A percentile compares a stretch with the other conserved stretches of the same genome.
Evolutionary conservation across 2,329 filamentous ascomycete species (phyloP).

Genomic region (Fusarium fracticaudum): DNA sequence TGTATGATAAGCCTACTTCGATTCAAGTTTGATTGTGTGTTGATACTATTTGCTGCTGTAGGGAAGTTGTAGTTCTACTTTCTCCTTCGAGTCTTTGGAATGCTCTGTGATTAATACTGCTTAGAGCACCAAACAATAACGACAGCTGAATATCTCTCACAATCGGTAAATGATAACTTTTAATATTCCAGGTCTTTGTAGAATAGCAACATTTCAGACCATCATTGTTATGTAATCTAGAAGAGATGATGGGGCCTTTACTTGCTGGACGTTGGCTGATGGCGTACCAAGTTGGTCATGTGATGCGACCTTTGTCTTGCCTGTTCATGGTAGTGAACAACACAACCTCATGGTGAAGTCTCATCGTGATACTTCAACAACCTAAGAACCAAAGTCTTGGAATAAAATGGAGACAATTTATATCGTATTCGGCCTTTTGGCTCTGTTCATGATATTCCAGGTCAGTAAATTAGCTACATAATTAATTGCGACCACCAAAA

Average conservation of each 20-base stretch:
- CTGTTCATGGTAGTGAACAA: background rate
- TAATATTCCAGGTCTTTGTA: too few relatives aligned
- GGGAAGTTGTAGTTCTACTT: fast-evolving
- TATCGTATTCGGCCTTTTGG: constrained; percentile 30
- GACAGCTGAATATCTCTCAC: background rate
- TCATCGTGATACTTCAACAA: background rate
- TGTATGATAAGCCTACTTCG: too few relatives aligned
- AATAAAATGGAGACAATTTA: constrained; percentile 34
- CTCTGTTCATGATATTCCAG: constrained; percentile 22
- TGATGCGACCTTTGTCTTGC: background rate
- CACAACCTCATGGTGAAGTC: background rate
- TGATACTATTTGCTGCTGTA: fast-evolving
- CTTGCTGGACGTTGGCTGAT: background rate
- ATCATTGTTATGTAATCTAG: too few relatives aligned
- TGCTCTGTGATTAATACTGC: fast-evolving
- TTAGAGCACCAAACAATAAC: background rate
- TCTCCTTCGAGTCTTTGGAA: background rate
- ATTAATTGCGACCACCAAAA: background rate
- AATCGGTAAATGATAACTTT: background rate
- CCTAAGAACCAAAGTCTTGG: background rate
- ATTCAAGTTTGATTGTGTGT: background rate
- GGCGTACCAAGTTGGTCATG: constrained; percentile 5
- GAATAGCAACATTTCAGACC: fast-evolving
- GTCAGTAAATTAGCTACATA: background rate
- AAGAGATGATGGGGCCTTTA: background rate